phyloP scores from a whole-genome alignment of 805 yeast species.

The Lipomyces sp. region DNA sequence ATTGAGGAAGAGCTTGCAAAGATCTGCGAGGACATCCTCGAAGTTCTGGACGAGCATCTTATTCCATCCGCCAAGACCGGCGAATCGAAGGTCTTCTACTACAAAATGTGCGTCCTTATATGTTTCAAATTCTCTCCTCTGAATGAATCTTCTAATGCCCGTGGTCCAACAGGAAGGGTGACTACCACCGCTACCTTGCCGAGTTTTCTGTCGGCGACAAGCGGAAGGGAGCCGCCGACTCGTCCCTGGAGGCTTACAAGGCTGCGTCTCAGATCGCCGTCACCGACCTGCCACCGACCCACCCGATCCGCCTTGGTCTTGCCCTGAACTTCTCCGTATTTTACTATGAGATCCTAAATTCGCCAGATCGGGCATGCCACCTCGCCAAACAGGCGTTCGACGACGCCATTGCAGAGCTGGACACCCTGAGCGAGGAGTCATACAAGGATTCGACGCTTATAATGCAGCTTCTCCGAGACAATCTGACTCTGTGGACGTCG shows the following conservation, averaged over 20 bases:
- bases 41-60: constrained; percentile 82
- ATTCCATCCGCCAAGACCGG: constrained; percentile 94
- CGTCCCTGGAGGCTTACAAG: constrained; percentile 91
- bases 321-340: constrained; percentile 97
- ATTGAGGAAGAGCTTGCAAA: constrained; percentile 88
- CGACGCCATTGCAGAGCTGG: constrained; percentile 98
- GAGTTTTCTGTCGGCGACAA: constrained; percentile 91
- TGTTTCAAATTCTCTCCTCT: neutral
- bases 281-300: constrained; percentile 96
- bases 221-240: constrained; percentile 88
- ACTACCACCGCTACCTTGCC: constrained; percentile 97
- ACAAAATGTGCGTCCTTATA: constrained; percentile 63
- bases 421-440: constrained; percentile 94
- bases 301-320: constrained; percentile 95
- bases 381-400: constrained; percentile 98
- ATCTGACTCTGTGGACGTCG: constrained; percentile 95
- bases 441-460: constrained; percentile 98
- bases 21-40: constrained; percentile 90
- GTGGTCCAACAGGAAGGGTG: constrained; percentile 62
- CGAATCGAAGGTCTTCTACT: constrained; percentile 96
- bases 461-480: constrained; percentile 98
- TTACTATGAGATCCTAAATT: constrained; percentile 95
- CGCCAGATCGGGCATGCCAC: constrained; percentile 98
- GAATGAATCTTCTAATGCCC: neutral
- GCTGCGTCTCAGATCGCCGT: constrained; percentile 96